These are phyloP conservation scores for Lipomyces yamanashiensis DNA, from an alignment of 805 yeast genomes.

Conservation along the genomic window DNA sequence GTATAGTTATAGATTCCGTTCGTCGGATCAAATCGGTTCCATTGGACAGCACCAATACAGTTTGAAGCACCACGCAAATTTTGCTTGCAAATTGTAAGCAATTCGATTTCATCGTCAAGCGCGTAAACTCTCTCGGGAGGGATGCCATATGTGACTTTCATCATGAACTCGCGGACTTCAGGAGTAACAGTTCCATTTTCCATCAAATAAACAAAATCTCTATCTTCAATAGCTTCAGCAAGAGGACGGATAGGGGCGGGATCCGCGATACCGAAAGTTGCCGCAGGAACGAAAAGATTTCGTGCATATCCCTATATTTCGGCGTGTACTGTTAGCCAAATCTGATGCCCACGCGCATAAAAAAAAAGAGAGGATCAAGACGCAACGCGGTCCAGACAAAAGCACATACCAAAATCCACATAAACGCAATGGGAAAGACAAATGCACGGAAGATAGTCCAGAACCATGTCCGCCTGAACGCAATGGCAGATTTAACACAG, in stretches of 20 bases:
- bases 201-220: conserved; percentile 41
- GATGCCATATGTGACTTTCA: conserved; percentile 42
- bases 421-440: conserved; percentile 43
- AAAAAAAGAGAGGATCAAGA: neutral
- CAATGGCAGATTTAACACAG: conserved; percentile 26
- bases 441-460: conserved; percentile 45
- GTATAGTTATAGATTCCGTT: conserved; percentile 45
- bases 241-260: conserved; percentile 40
- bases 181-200: conserved; percentile 38
- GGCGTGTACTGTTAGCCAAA: neutral
- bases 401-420: conserved; percentile 44
- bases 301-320: conserved; percentile 42
- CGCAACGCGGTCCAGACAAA: no score
- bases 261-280: conserved; percentile 43
- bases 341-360: neutral
- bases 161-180: conserved; percentile 42
- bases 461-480: conserved; percentile 41
- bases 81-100: conserved; percentile 42
- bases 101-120: conserved; percentile 38
- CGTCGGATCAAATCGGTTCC: conserved; percentile 43
- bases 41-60: conserved; percentile 46
- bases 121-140: conserved; percentile 40
- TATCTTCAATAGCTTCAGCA: conserved; percentile 39
- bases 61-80: conserved; percentile 44
- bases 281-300: conserved; percentile 43